Evolutionary conservation across 352 stramenopile genomes (phyloP), one percentile per base, ranked within the genome.

Genomic region (Globisporangium carolinianum): DNA sequence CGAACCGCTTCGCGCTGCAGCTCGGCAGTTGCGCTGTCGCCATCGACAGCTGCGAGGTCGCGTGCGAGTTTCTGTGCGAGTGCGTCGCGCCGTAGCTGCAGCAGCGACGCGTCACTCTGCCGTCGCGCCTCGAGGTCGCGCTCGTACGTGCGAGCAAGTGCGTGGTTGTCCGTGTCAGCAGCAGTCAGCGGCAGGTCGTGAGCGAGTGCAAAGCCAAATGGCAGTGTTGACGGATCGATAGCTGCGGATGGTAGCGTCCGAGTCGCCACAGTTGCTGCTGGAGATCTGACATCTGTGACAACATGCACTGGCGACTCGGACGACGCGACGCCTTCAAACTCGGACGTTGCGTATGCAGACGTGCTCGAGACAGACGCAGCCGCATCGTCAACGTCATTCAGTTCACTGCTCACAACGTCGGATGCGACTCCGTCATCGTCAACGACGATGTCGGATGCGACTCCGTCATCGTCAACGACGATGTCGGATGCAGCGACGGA

Each of bases 21-120:
- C 1, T 78, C 36, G 15, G 75, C 61, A 2, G 65, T 15, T 41
- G 17, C 14, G 51, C n/a, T 62, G 5, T 48, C 46, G 0, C 68
- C 47, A 4, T 68, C 57, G 4, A 89, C 46, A 6, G 54, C 12
- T 5, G 59, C 32, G 5, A 72, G 36, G 38, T 87, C 71, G 7
- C 69, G 55, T 3, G 66, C 47, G 14, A 79, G 66, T 39, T 79
- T 74, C 6, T 60, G 52, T 17, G 84, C 66, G 3, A 86, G 55
- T 5, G 73, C 70, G 60, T 64, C 63, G 3, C 87, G 46, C 0
- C 76, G 76, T 47, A 87, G 55, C 14, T 67, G 36, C 7, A 89
- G 63, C 36, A 89, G 50, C 4, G 74, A 79, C 47, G 73, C 63
- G 51, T 89, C 79, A 14, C 76, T 80, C 53, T 71, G 53, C 37